Evolutionary conservation across 2,329 filamentous ascomycete species (phyloP).

Genomic region (Nigrospora osmanthi): DNA sequence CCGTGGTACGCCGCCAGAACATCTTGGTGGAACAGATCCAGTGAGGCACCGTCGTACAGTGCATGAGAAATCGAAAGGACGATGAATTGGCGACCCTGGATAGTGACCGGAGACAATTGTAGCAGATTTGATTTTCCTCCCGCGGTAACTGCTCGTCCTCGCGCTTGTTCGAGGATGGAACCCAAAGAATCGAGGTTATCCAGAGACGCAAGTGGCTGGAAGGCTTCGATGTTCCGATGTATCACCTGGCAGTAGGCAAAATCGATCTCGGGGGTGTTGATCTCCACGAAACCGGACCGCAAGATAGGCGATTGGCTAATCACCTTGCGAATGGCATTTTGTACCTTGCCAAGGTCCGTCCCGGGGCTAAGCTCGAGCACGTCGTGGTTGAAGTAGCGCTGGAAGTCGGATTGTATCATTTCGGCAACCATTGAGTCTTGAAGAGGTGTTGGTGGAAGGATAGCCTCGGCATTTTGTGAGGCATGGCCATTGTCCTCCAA

Average conservation of each 20-base stretch:
- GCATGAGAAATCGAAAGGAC: conserved; percentile 75
- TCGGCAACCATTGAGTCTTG: conserved; percentile 83
- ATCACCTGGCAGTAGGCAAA: conserved; percentile 43
- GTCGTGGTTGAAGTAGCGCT: conserved; percentile 81
- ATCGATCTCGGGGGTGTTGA: conserved; percentile 52
- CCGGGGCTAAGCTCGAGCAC: conserved; percentile 51
- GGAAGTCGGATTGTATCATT: conserved; percentile 68
- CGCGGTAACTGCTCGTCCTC: conserved; percentile 23
- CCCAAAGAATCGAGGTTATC: conserved; percentile 23
- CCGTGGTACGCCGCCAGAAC: conserved; percentile 57
- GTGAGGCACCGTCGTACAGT: conserved; percentile 83
- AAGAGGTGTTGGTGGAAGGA: conserved; percentile 71
- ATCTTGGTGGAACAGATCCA: conserved; percentile 65
- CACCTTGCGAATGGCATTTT: conserved; percentile 53
- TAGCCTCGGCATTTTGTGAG: conserved; percentile 38
- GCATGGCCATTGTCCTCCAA: conserved; percentile 24
- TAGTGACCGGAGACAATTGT: conserved; percentile 37
- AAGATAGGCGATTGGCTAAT: conserved; percentile 60
- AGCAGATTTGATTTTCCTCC: conserved; percentile 33
- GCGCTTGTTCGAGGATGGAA: conserved; percentile 27
- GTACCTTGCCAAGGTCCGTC: conserved; percentile 49
- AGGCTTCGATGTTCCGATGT: conserved; percentile 12
- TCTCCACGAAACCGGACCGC: conserved; percentile 62
- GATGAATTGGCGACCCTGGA: conserved; percentile 28
- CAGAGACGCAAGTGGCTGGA: conserved; percentile 14